These are phyloP conservation scores for Lolium perenne DNA, from an alignment of 176 grass and related monocot species.

Conservation along the genomic window DNA sequence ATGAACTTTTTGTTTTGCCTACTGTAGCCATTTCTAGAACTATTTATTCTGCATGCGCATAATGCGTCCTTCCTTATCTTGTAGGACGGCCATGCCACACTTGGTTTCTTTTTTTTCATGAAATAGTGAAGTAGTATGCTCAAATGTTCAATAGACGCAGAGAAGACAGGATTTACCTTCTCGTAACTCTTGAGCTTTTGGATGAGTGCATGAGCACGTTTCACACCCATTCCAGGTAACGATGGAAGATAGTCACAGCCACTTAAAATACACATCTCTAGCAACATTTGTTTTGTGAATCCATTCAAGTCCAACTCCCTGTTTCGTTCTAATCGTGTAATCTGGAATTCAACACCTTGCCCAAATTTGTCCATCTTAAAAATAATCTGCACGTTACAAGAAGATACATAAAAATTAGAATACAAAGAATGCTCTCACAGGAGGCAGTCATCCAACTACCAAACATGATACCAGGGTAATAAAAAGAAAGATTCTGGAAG, in stretches of 20 bases:
- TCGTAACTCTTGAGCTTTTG: constrained; percentile 80
- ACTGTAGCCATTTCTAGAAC: constrained; percentile 13
- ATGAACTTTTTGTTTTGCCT: background rate
- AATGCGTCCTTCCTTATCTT: constrained; percentile 7
- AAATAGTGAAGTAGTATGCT: background rate
- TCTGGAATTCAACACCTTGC: constrained; percentile 88
- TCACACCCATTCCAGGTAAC: constrained; percentile 90
- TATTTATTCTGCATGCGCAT: constrained; percentile 21
- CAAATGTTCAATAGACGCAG: constrained; percentile 14
- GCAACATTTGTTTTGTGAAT: constrained; percentile 88
- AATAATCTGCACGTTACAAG: constrained; percentile 66
- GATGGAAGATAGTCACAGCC: constrained; percentile 96
- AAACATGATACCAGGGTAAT: constrained; percentile 14
- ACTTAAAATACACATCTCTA: constrained; percentile 99
- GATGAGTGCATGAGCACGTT: constrained; percentile 84
- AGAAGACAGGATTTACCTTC: constrained; percentile 63
- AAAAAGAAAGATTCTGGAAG: background rate
- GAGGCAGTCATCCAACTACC: background rate
- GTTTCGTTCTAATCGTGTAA: constrained; percentile 63
- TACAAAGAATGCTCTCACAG: constrained; percentile 16
- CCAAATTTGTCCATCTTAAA: constrained; percentile 99
- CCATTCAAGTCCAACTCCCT: constrained; percentile 86
- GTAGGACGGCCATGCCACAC: background rate
- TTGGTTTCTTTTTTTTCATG: constrained; percentile 10
- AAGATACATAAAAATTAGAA: constrained; percentile 20